These are phyloP conservation scores for Achaetomiella virescens DNA, from an alignment of 495 filamentous ascomycete species.

Conservation along the genomic window DNA sequence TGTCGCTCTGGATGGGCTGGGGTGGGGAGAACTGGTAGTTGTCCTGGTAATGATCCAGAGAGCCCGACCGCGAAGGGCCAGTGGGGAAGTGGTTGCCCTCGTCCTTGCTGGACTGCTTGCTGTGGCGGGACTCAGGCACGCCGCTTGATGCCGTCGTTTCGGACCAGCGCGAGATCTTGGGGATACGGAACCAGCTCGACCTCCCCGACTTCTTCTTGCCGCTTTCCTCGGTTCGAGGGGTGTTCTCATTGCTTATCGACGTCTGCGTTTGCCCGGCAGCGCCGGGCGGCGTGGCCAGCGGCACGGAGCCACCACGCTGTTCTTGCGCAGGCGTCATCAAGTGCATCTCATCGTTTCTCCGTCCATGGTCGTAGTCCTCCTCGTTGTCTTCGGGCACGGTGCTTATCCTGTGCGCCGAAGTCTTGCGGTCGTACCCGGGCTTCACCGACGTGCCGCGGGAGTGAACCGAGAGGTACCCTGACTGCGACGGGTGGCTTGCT, in stretches of 20 bases:
- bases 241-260: slow-evolving; percentile 40
- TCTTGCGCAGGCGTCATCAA: slow-evolving; percentile 45
- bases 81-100: slow-evolving; percentile 30
- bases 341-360: slow-evolving; percentile 38
- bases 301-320: slow-evolving; percentile 55
- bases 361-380: slow-evolving; percentile 56
- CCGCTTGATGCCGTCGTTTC: slow-evolving; percentile 80
- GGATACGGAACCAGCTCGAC: slow-evolving; percentile 83
- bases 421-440: slow-evolving; percentile 56
- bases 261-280: slow-evolving; percentile 29
- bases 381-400: slow-evolving; percentile 79
- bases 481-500: slow-evolving; percentile 60
- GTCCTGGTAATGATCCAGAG: slow-evolving; percentile 57
- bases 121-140: slow-evolving; percentile 45
- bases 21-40: slow-evolving; percentile 57
- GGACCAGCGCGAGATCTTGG: slow-evolving; percentile 94
- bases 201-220: slow-evolving; percentile 69
- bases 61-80: slow-evolving; percentile 60
- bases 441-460: slow-evolving; percentile 56
- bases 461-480: slow-evolving; percentile 67
- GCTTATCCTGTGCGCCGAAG: slow-evolving; percentile 73
- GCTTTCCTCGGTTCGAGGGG: slow-evolving; percentile 56
- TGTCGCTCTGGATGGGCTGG: slow-evolving; percentile 52
- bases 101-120: slow-evolving; percentile 42
- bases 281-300: slow-evolving; percentile 69